Percentiles rank a stretch among this genome's conserved stretches.
These are phyloP conservation scores for Eucalyptus paniculata DNA, from an alignment of 345 rosid genomes.

Conservation along the genomic window DNA sequence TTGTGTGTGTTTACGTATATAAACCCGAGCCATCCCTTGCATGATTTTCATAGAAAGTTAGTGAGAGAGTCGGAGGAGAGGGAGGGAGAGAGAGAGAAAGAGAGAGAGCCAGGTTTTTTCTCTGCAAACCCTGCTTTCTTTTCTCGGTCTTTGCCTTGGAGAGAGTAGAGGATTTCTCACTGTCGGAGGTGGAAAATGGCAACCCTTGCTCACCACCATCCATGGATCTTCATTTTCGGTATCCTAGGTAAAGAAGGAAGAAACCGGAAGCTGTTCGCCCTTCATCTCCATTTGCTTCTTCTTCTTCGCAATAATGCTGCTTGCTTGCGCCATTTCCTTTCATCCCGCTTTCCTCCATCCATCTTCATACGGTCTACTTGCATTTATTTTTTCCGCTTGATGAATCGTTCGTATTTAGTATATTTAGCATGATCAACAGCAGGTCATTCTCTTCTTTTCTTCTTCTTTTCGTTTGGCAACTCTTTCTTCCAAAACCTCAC, in stretches of 20 bases:
- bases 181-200: too few species aligned
- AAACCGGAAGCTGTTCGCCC: background rate
- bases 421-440: background rate
- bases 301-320: too few species aligned
- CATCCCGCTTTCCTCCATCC: background rate
- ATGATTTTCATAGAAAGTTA: too few species aligned
- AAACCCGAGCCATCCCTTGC: too few species aligned
- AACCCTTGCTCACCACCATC: constrained; percentile 4
- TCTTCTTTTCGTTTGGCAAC: background rate
- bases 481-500: background rate
- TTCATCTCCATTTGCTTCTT: background rate
- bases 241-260: constrained; percentile 39
- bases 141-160: too few species aligned
- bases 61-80: too few species aligned
- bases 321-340: background rate
- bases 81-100: too few species aligned
- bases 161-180: too few species aligned
- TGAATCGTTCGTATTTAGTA: background rate
- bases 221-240: constrained; percentile 38
- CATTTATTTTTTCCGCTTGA: background rate
- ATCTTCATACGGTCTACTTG: background rate
- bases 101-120: too few species aligned
- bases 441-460: background rate
- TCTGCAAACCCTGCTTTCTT: too few species aligned
- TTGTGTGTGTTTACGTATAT: too few species aligned